phyloP scores from a whole-genome alignment of 495 filamentous ascomycete genomes.

The Podospora sp. region DNA sequence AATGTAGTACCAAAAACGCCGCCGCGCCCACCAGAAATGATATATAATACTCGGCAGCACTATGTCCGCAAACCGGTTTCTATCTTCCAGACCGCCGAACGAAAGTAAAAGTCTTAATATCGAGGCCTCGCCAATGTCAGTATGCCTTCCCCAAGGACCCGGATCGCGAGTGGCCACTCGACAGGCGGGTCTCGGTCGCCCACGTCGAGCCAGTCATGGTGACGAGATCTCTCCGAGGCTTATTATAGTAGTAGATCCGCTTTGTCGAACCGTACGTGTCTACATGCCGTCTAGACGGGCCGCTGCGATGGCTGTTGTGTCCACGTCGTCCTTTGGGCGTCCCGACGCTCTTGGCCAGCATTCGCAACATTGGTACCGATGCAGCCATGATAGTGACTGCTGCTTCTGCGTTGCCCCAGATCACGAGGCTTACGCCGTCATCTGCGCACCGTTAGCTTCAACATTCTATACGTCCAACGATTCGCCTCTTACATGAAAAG shows the following conservation, averaged over 20 bases:
- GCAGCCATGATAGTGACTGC: constrained; percentile 42
- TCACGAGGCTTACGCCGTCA: constrained; percentile 31
- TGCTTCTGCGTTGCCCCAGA: constrained; percentile 36
- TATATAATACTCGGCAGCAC: background rate
- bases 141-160: constrained; percentile 1
- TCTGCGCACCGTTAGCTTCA: constrained; percentile 12
- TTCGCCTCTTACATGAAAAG: constrained; percentile 26
- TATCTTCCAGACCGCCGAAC: background rate
- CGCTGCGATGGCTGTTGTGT: constrained; percentile 8
- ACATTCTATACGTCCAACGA: background rate
- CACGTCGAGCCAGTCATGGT: constrained; percentile 33
- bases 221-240: constrained; percentile 31
- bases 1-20: background rate
- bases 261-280: constrained; percentile 24
- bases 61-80: background rate
- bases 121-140: background rate
- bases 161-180: constrained; percentile 11
- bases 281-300: constrained; percentile 13
- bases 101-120: background rate
- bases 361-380: constrained; percentile 37
- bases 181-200: constrained; percentile 21
- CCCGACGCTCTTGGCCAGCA: constrained; percentile 29
- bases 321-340: background rate
- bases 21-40: background rate
- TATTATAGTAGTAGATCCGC: constrained; percentile 31